phyloP scores from a whole-genome alignment of 768 basidiomycete genomes.

The Tremella yokohamensis region DNA sequence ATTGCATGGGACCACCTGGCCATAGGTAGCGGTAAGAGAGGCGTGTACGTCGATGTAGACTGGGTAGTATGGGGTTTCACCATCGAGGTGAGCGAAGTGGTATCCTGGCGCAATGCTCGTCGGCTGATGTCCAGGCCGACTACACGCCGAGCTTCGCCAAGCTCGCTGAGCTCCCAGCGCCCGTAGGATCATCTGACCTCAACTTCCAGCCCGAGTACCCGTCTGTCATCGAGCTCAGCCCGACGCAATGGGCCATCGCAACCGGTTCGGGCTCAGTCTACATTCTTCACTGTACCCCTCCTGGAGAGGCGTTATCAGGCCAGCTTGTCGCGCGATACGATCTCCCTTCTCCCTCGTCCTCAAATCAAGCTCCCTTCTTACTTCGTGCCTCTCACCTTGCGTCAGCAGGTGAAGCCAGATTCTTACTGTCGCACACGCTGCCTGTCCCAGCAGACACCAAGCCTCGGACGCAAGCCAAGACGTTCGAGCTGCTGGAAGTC shows the following conservation, averaged over 20 bases:
- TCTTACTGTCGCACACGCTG: slow-evolving; percentile 29
- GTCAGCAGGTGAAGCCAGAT: slow-evolving; percentile 7
- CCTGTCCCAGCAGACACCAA: slow-evolving; percentile 1
- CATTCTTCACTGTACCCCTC: slow-evolving; percentile 24
- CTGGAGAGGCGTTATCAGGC: slow-evolving; percentile 11
- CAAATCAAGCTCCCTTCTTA: slow-evolving; percentile 24
- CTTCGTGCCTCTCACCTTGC: slow-evolving; percentile 19
- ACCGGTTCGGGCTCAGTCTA: slow-evolving; percentile 35
- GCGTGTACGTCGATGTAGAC: slow-evolving; percentile 40
- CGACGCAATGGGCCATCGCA: slow-evolving; percentile 27
- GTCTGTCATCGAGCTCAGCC: slow-evolving; percentile 16
- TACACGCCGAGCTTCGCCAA: slow-evolving; percentile 20
- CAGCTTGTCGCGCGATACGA: slow-evolving; percentile 29
- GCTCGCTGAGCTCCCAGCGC: slow-evolving; percentile 29
- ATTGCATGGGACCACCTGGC: slow-evolving; percentile 44
- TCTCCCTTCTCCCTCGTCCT: slow-evolving; percentile 4
- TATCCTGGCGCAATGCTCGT: not conserved
- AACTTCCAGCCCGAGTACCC: slow-evolving; percentile 34
- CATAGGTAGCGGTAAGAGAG: slow-evolving; percentile 20
- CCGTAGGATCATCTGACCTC: slow-evolving; percentile 18
- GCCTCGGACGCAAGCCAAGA: slow-evolving; percentile 9
- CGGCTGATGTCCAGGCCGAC: slow-evolving; percentile 19
- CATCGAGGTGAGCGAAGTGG: slow-evolving; percentile 21
- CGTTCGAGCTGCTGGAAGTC: slow-evolving; percentile 36
- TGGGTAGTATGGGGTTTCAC: slow-evolving; percentile 37